Base-by-base conservation (phyloP, 1,139 yeast genomes). In the Zygosaccharomyces pseudobailii region DNA sequence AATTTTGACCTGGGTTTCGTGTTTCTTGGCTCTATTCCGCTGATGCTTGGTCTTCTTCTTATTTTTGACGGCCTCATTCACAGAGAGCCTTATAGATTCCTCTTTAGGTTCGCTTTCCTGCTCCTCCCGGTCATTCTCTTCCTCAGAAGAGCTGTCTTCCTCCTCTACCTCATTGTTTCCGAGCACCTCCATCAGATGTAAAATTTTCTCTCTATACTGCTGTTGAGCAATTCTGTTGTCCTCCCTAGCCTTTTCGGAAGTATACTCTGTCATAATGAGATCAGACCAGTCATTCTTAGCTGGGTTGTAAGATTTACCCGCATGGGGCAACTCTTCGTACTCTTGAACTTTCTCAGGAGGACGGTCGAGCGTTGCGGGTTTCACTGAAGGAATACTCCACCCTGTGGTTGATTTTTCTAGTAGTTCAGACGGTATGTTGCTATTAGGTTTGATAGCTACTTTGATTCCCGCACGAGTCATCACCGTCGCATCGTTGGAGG, bases 301-400 rank as follows among this genome's bases (percentile, higher is more conserved):
- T 31, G 98, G 98, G 64, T 92, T 92, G 64, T 92, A 92, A 3
- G 97, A 90, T 66, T 86, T 86, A 46, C 98, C 98, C 2, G 84
- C 92, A 58, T 83, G 84, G 19, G 92, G 88, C 6, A 82, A 51
- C 6, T 62, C 69, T 22, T 79, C 82, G 5, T 74, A 66, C 21
- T 76, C 73, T 55, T 69, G 71, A 42, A 78, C 73, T 22, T 63
- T 59, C 25, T 82, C 67, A 1, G 96, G 88, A 2, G 71, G 71
- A 42, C 70, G 68, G 37, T 69, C 71, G 51, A 85, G 61, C 0
- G 95, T 84, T 28, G 66, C 65, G 9, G 95, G 94, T 3, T 69
- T 71, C 7, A 63, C 70, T 3, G 73, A 71, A 5, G 89, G 79
- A 23, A 66, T 66, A 2, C 86, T 79, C 66, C 78, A 79, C 28